These are phyloP conservation scores for Durusdinium trenchii DNA, from an alignment of 73 alveolate genomes.

Conservation along the genomic window DNA sequence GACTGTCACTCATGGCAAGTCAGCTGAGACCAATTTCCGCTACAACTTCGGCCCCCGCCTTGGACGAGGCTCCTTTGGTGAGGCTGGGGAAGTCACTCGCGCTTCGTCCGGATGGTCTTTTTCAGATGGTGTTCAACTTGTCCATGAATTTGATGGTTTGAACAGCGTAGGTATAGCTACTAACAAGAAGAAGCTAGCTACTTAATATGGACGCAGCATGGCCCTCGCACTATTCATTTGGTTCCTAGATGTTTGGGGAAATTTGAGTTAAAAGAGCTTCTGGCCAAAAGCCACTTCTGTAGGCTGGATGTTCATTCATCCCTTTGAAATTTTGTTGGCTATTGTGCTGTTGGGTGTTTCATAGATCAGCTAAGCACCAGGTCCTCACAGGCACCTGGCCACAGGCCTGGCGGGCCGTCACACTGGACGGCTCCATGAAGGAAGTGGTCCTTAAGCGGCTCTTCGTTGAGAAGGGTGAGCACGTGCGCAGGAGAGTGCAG, in stretches of 20 bases:
- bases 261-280: no score
- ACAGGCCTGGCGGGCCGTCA: slow-evolving; percentile 94
- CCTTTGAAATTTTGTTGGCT: not conserved
- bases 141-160: no score
- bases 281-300: no score
- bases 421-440: slow-evolving; percentile 89
- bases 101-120: not conserved
- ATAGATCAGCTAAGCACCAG: not conserved
- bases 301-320: not conserved
- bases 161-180: no score
- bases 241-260: no score
- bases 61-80: slow-evolving; percentile 89
- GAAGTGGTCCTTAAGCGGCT: slow-evolving; percentile 92
- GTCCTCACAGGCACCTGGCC: not conserved
- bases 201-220: no score
- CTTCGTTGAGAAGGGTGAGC: slow-evolving; percentile 93
- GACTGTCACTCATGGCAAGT: no score
- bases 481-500: slow-evolving; percentile 85
- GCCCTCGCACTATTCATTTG: no score
- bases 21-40: slow-evolving; percentile 35
- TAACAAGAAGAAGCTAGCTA: no score
- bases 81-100: not conserved
- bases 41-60: slow-evolving; percentile 67
- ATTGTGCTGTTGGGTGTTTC: not conserved
- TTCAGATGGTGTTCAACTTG: not conserved